Base-by-base conservation (phyloP, 2,329 filamentous ascomycete species). In the Colletotrichum sp. region DNA sequence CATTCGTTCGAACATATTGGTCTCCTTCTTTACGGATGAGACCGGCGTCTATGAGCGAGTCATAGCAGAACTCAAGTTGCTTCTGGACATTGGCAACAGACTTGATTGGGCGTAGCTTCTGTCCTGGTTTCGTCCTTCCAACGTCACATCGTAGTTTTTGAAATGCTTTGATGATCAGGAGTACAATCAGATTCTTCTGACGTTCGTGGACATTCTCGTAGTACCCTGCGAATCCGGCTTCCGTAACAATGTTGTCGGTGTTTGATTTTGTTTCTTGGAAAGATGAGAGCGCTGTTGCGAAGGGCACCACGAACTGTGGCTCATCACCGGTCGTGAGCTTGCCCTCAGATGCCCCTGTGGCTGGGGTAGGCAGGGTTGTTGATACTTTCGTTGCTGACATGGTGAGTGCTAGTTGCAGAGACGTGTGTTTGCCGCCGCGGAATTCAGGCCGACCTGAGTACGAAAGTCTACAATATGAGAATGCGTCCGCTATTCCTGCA, bases 71-170 rank as follows among this genome's bases (percentile, higher is more conserved):
- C n/a, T 73, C 70, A 4, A 73, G 65, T 10, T 73, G 70, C 22
- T 73, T 69, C 34, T 64, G 65, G 7, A 39, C 39, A 1, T 73
- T 67, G 7, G 16, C 22, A 8, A 43, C 36, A 6, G 48, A 60
- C 18, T 73, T 73, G 36, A 73, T 56, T 5, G 52, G 70, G 5
- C 65, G 52, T 2, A 73, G 56, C 22, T 69, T 68, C 13, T 73
- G 70, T 1, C 65, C 70, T 3, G 65, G 36, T 16, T 73, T 73
- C 0, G 70, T 73, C 16, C 70, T 58, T 18, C 4, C 64, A 6
- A 73, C 39, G 5, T 73, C 70, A 32, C 70, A 73, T 18, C 70
- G 28, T 13, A 73, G 39, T 25, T 73, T 73, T 22, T 67, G 70
- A 8, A 73, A 73, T 15, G 70, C 56, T 5, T 73, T 67, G 5